Base-by-base conservation (phyloP, 495 filamentous ascomycete genomes). In the Penicillium crystallinum region DNA sequence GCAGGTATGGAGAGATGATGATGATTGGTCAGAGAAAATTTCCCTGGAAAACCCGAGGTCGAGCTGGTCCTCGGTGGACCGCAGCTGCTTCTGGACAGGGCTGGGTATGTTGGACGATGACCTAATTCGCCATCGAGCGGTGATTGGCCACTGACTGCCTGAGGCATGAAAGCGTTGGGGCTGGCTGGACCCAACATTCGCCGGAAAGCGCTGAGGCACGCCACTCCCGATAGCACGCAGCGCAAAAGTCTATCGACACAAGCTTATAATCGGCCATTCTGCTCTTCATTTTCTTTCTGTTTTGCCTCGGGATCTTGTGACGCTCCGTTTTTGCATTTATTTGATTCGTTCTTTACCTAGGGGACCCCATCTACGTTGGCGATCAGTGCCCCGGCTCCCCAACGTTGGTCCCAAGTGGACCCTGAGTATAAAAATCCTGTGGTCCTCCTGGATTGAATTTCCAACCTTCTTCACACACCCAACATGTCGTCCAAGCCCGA, bases 401-500 rank as follows among this genome's bases (percentile, higher is more conserved):
- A 67, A 67, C 64, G 61, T 62, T 65, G 55, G 55, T 57, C 53
- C 53, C 33, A 57, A 59, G 64, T 67, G 64, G 64, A 49, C 49
- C 64, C 51, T 41, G 21, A 55, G 61, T 64, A 64, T 56, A 61
- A 66, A 46, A 60, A 57, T 33, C 50, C 52, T 36, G 49, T 53
- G 45, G 25, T 37, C 55, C 55, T 48, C 19, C 45, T 22, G 41
- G 34, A 46, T 34, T 41, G 40, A 43, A 43, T 2, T 56, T 49
- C 37, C 31, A 22, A 46, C 48, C 37, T 36, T 49, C 36, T 40
- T 38, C 40, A 43, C 44, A 21, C 49, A 39, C 36, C 17, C 57
- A 65, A 42, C 65, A 75, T 75, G 71, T 71, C 71, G 55, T 62
- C 68, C 52, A 70, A 69, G 61, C 40, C 61, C 52, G 69, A 72